Base-by-base conservation (phyloP, 75 land plant species). In the Adiantum capillusveneris region DNA sequence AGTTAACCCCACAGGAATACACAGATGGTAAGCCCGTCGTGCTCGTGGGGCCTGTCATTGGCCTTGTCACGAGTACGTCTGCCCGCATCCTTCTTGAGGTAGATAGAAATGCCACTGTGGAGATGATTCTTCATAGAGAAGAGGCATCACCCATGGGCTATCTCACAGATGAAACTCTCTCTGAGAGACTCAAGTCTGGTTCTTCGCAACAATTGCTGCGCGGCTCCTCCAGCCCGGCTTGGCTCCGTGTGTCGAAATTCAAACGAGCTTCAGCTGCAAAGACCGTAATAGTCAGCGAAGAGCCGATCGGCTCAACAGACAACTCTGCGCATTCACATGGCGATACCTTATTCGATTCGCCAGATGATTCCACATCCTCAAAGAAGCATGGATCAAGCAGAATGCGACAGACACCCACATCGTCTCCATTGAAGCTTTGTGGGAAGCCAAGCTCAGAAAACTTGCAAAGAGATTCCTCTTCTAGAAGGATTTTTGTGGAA, bases 21-120 rank as follows among this genome's bases (percentile, higher is more conserved):
- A 21, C 3, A 2, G 50, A 17, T 17, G 50, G 17, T 2, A n/a
- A 46, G 18, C 55, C 55, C 5, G 28, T 25, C 6, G 64, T 72
- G 31, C 22, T 71, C 43, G 69, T 76, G n/a, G 79, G 76, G 12
- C 79, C 79, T 18, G 69, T 76, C 5, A 76, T 76, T 43, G 79
- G 79, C 44, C 65, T 75, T 30, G 79, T 76, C 19, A 72, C 75
- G 17, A 42, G 22, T 11, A 53, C 53, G 0, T 59, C 63, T 16
- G 79, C 76, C 46, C 68, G 79, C 14, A 55, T 76, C 25, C 54
- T 76, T 21, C 26, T 76, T 1, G 79, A 76, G 50, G 46, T 65
- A 16, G 46, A 60, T 25, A 56, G 31, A 31, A 28, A 44, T 11
- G 50, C 70, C 0, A 29, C 22, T 20, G 29, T 76, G 31, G 48